phyloP scores from a whole-genome alignment of 495 filamentous ascomycete genomes.

The Podospora pseudoanserina region DNA sequence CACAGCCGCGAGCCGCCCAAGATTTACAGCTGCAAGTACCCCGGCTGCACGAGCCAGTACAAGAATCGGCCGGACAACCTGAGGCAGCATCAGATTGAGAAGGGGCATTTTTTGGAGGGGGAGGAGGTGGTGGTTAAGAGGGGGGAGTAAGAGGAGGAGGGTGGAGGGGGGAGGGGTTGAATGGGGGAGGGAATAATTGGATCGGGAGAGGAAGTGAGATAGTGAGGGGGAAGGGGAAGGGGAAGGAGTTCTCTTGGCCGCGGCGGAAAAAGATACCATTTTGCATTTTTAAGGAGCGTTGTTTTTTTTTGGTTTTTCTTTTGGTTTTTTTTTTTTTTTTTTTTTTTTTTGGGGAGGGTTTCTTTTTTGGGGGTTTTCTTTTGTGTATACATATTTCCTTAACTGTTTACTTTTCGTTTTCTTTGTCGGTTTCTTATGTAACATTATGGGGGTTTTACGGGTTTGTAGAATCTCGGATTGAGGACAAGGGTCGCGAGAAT shows the following conservation, averaged over 20 bases:
- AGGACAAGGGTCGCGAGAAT: background rate
- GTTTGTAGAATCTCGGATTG: background rate
- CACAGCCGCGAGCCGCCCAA: slow-evolving; percentile 41
- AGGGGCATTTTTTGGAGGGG: slow-evolving; percentile 43
- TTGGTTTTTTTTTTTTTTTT: too few species aligned
- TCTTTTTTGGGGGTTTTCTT: background rate
- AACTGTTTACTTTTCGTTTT: background rate
- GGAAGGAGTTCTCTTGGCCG: background rate
- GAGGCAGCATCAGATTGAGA: slow-evolving; percentile 49
- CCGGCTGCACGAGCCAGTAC: slow-evolving; percentile 47
- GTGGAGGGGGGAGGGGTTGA: slow-evolving; percentile 13
- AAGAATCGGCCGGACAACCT: slow-evolving; percentile 50
- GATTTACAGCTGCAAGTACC: slow-evolving; percentile 47
- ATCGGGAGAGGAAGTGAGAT: background rate
- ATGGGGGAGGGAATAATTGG: background rate
- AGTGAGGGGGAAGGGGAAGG: background rate
- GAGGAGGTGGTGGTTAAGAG: slow-evolving; percentile 31
- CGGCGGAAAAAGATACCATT: too few species aligned
- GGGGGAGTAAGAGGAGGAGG: slow-evolving; percentile 47
- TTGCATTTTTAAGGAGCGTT: too few species aligned
- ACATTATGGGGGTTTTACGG: background rate
- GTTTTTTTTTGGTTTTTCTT: too few species aligned
- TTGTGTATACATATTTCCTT: background rate
- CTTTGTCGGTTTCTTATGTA: background rate
- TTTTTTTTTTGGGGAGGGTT: background rate